phyloP scores from a whole-genome alignment of 2,329 filamentous ascomycete genomes.

The Lasiodiplodia citricola region DNA sequence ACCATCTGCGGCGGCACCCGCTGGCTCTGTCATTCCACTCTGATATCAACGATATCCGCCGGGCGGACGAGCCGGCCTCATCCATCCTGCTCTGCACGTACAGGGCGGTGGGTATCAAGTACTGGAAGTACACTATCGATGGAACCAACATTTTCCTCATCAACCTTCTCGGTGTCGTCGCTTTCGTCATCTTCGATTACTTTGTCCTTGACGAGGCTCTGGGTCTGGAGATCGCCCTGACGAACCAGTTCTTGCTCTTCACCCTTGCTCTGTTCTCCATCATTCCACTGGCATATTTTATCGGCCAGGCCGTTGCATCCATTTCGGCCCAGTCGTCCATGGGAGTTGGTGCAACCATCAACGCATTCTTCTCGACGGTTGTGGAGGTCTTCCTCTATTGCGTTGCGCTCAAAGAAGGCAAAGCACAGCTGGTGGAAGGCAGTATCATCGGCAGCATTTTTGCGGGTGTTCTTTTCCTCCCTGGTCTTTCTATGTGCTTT shows the following conservation, averaged over 20 bases:
- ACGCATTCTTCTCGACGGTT: slow-evolving; percentile 96
- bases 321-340: slow-evolving; percentile 99
- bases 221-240: slow-evolving; percentile 73
- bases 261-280: slow-evolving; percentile 84
- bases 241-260: slow-evolving; percentile 85
- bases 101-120: slow-evolving; percentile 88
- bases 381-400: slow-evolving; percentile 99
- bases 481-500: slow-evolving; percentile 97
- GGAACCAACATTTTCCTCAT: slow-evolving; percentile 99
- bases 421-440: slow-evolving; percentile 90
- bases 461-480: slow-evolving; percentile 91
- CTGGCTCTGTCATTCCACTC: slow-evolving; percentile 92
- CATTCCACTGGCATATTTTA: slow-evolving; percentile 96
- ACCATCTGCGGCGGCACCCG: slow-evolving; percentile 90
- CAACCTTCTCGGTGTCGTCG: slow-evolving; percentile 91
- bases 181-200: slow-evolving; percentile 95
- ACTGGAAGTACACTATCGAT: slow-evolving; percentile 99
- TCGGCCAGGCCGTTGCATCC: slow-evolving; percentile 95
- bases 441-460: slow-evolving; percentile 98
- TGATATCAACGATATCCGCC: slow-evolving; percentile 75
- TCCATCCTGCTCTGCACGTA: slow-evolving; percentile 97
- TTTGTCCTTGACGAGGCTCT: slow-evolving; percentile 74
- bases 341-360: slow-evolving; percentile 95
- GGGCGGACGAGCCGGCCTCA: slow-evolving; percentile 72
- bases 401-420: slow-evolving; percentile 88